Percentiles rank a stretch among this genome's conserved stretches.
These are phyloP conservation scores for Ophiostoma sp. DNA, from an alignment of 2,329 filamentous ascomycete species.

Conservation along the genomic window DNA sequence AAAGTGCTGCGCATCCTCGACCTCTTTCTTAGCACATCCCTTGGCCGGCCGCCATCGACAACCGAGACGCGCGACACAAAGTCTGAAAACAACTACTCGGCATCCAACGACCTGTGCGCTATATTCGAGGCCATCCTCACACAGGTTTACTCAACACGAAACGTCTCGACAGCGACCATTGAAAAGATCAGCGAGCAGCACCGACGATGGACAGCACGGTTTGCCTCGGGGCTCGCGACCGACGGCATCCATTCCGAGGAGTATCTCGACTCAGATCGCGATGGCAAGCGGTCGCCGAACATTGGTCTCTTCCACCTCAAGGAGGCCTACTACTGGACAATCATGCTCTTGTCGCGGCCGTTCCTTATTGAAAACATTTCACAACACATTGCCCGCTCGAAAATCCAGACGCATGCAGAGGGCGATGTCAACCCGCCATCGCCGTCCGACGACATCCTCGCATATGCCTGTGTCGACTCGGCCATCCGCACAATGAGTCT, in stretches of 20 bases:
- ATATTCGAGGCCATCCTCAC: slow-evolving; percentile 37
- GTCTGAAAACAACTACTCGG: slow-evolving; percentile 28
- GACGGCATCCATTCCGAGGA: slow-evolving; percentile 26
- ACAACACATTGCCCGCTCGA: slow-evolving; percentile 20
- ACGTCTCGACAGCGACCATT: slow-evolving; percentile 29
- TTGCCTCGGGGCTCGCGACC: slow-evolving; percentile 24
- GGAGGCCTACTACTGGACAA: slow-evolving; percentile 37
- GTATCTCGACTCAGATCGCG: slow-evolving; percentile 20
- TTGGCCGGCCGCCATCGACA: slow-evolving; percentile 34
- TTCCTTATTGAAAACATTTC: slow-evolving; percentile 34
- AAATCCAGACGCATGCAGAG: background rate
- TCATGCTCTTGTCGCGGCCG: slow-evolving; percentile 36
- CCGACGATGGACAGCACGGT: slow-evolving; percentile 29
- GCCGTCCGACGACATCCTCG: slow-evolving; percentile 29
- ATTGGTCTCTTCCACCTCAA: slow-evolving; percentile 34
- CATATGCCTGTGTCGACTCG: slow-evolving; percentile 35
- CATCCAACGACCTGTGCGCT: slow-evolving; percentile 33
- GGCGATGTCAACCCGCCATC: slow-evolving; percentile 14
- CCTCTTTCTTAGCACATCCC: slow-evolving; percentile 33
- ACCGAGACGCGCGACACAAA: slow-evolving; percentile 30
- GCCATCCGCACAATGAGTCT: slow-evolving; percentile 37
- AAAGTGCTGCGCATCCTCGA: slow-evolving; percentile 34
- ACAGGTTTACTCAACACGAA: slow-evolving; percentile 34
- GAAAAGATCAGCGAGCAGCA: slow-evolving; percentile 31
- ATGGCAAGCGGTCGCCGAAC: slow-evolving; percentile 28